Base-by-base conservation (phyloP, 106 monocot species). In the Iris macrosiphon region DNA sequence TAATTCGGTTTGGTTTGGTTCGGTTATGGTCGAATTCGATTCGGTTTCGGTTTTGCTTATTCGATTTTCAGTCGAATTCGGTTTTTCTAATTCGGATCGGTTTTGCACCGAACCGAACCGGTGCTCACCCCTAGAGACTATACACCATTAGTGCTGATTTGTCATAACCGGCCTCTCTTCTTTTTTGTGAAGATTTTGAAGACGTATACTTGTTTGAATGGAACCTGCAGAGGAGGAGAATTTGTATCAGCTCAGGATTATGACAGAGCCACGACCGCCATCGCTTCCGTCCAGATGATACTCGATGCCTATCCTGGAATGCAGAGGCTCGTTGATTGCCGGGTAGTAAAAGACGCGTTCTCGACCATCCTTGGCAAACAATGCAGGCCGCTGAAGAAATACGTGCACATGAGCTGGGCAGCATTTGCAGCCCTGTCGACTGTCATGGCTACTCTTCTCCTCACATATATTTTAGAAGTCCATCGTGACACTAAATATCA, bases 291-390 rank as follows among this genome's bases (percentile, higher is more conserved):
- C 13, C 89, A 95, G 69, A 60, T 60, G 16, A 59, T 95, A 34
- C 57, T 95, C 16, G 64, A 95, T 49, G 59, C 70, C 5, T 85
- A 79, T 63, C 89, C 89, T 7, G 73, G 49, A 1, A 66, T 85
- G 65, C 66, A 85, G 57, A 85, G 66, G 3, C 65, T 95, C 22
- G 78, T 76, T 3, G 58, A 70, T 55, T 89, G 89, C 66, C 62
- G 77, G 21, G 11, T 89, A 23, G 82, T 95, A 10, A 77, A 85
- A 46, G 82, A 89, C 41, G 89, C 79, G 39, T 95, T 95, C 70
- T 79, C 89, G n/a, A 72, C 72, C 5, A 74, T 95, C 34, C 57
- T 95, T 23, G 6, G 23, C 22, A 51, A 55, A 2, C 65, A 85
- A 26, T 95, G 89, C 77, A 70, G 55, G 31, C 89, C 95, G 19